A percentile compares a stretch with the other conserved stretches of the same genome.
Evolutionary conservation across 2,329 filamentous ascomycete genomes (phyloP).

Genomic region (Madurella fahalii): DNA sequence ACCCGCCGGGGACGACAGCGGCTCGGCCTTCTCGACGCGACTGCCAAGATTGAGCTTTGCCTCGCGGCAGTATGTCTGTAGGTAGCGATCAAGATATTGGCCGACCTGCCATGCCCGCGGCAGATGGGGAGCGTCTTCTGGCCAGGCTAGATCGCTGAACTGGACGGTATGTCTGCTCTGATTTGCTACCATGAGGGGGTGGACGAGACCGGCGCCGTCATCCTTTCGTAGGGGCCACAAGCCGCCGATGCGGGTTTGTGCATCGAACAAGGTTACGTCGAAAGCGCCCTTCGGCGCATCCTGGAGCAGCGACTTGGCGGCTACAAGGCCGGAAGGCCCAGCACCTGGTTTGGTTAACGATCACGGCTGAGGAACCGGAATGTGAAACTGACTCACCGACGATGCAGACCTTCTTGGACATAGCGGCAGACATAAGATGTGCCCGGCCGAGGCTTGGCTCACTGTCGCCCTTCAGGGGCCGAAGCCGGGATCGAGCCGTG

Average conservation of each 20-base stretch:
- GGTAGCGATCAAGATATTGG: slow-evolving; percentile 64
- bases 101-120: slow-evolving; percentile 76
- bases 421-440: slow-evolving; percentile 18
- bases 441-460: neutral
- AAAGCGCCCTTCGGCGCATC: slow-evolving; percentile 53
- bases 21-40: slow-evolving; percentile 40
- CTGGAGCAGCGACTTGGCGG: slow-evolving; percentile 68
- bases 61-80: slow-evolving; percentile 48
- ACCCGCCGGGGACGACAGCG: slow-evolving; percentile 18
- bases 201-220: slow-evolving; percentile 50
- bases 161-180: slow-evolving; percentile 73
- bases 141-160: slow-evolving; percentile 71
- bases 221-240: slow-evolving; percentile 63
- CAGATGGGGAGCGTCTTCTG: slow-evolving; percentile 56
- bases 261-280: slow-evolving; percentile 67
- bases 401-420: slow-evolving; percentile 50
- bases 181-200: slow-evolving; percentile 68
- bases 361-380: neutral
- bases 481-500: slow-evolving; percentile 9
- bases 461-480: neutral
- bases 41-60: slow-evolving; percentile 48
- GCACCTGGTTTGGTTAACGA: slow-evolving; percentile 47
- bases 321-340: slow-evolving; percentile 64
- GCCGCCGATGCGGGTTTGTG: slow-evolving; percentile 62
- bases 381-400: slow-evolving; percentile 37